Evolutionary conservation across 129 eudicot genomes (phyloP), one percentile per base, ranked within the genome.

Genomic region (Chrysanthemum lavandulifolium): DNA sequence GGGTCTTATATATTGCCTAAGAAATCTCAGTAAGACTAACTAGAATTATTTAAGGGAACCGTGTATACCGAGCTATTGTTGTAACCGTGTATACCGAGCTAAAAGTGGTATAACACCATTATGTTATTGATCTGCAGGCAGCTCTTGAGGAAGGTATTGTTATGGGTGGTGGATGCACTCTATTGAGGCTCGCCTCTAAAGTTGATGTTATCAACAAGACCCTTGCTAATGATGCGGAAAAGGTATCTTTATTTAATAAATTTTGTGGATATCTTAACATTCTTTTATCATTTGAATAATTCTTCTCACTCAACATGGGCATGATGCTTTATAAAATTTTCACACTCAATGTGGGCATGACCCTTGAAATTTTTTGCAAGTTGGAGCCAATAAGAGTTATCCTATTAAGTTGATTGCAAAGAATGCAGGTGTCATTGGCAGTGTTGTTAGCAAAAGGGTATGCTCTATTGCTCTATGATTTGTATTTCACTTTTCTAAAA

Each of bases 101-200:
- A 8, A 16, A 33, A 3, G 10, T 43, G 29, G 29, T 27, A 27
- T 27, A 27, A 12, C 13, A 9, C 18, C 12, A 56, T 8, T 5
- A 49, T 9, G 12, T n/a, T 60, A 70, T 69, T 36, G 59, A 33
- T 62, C 65, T 67, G 9, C 82, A 88, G 96, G 97, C 97, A 21
- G 96, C 95, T 63, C 91, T 92, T 25, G 98, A 92, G 78, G 98
- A 89, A 84, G 91, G 98, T 10, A 85, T 89, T 56, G 96, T 92
- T 52, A 94, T 86, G 36, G 97, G 97, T 76, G 97, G 97, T 69
- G 97, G 97, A 69, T 92, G 97, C 68, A 81, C 96, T 12, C 57
- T 89, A 25, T 68, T 92, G 82, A 81, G 97, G 33, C 91, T 92
- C 67, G 85, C 96, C 0, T 73, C 91, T 18, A 86, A 89, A 80